Conservation (phyloP, 352 stramenopile genomes). For the Phytophthora niederhauseri region DNA sequence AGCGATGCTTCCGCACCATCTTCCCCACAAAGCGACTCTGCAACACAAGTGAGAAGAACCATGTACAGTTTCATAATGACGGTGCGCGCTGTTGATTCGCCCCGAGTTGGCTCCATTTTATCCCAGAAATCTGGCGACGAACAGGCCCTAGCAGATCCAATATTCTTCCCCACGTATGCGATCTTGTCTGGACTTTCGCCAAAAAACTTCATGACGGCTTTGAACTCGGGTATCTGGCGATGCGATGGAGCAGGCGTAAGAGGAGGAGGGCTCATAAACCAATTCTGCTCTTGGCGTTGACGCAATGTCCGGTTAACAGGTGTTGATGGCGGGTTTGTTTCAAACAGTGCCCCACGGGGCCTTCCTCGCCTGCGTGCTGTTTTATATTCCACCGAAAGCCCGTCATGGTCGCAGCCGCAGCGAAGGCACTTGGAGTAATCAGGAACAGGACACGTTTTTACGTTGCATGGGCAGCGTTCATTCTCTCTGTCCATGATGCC, state of each 20-base stretch:
- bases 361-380: too few species aligned
- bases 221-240: neutral
- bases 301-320: too few species aligned
- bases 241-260: constrained; percentile 1
- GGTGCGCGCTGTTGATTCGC: neutral
- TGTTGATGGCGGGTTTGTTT: too few species aligned
- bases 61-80: constrained; percentile 4
- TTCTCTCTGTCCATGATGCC: too few species aligned
- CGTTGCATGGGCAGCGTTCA: too few species aligned
- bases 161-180: neutral
- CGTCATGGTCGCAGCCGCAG: too few species aligned
- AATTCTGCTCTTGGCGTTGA: neutral
- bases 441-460: too few species aligned
- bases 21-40: neutral
- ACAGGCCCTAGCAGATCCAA: neutral
- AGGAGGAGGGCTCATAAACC: constrained; percentile 4
- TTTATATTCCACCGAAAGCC: too few species aligned
- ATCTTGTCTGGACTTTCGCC: neutral
- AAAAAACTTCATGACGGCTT: neutral
- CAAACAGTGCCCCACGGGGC: too few species aligned
- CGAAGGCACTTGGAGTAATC: too few species aligned
- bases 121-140: neutral
- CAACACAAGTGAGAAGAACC: constrained; percentile 1
- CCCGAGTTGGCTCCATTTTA: neutral
- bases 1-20: neutral